These are phyloP conservation scores for Pythium guiyangense DNA, from an alignment of 352 stramenopile genomes.

Conservation along the genomic window DNA sequence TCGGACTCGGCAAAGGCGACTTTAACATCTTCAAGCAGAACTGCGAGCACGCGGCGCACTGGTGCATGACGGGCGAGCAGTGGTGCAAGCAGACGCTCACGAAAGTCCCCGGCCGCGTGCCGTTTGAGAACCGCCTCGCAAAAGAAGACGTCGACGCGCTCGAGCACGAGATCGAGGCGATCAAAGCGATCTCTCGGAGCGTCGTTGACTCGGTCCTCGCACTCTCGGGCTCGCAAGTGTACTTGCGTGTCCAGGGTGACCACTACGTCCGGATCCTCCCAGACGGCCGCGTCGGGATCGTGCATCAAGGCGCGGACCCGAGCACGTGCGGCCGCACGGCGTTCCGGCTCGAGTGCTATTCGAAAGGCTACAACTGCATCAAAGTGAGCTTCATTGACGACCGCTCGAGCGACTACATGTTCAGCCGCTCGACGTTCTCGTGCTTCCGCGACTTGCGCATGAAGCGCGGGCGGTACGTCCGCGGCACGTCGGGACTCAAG, in stretches of 20 bases:
- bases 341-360: slow-evolving; percentile 74
- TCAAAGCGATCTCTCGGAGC: slow-evolving; percentile 61
- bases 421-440: slow-evolving; percentile 77
- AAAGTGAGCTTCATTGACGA: slow-evolving; percentile 81
- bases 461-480: slow-evolving; percentile 52
- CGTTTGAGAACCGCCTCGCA: slow-evolving; percentile 68
- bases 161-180: slow-evolving; percentile 64
- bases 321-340: slow-evolving; percentile 46
- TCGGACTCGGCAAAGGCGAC: slow-evolving; percentile 70
- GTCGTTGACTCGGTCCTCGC: slow-evolving; percentile 68
- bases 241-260: slow-evolving; percentile 64
- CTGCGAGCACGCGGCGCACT: slow-evolving; percentile 83
- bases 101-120: slow-evolving; percentile 60
- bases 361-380: slow-evolving; percentile 84
- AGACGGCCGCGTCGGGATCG: slow-evolving; percentile 49
- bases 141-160: slow-evolving; percentile 78
- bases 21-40: slow-evolving; percentile 90
- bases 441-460: slow-evolving; percentile 84
- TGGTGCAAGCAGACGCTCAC: slow-evolving; percentile 87
- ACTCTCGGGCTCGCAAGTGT: slow-evolving; percentile 53
- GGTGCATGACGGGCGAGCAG: slow-evolving; percentile 88
- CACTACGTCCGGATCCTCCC: slow-evolving; percentile 55
- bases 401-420: slow-evolving; percentile 59
- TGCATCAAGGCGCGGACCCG: slow-evolving; percentile 38
- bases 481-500: slow-evolving; percentile 62